These are phyloP conservation scores for Backusella luteola DNA, from an alignment of 192 early-diverging fungal genomes.

Conservation along the genomic window DNA sequence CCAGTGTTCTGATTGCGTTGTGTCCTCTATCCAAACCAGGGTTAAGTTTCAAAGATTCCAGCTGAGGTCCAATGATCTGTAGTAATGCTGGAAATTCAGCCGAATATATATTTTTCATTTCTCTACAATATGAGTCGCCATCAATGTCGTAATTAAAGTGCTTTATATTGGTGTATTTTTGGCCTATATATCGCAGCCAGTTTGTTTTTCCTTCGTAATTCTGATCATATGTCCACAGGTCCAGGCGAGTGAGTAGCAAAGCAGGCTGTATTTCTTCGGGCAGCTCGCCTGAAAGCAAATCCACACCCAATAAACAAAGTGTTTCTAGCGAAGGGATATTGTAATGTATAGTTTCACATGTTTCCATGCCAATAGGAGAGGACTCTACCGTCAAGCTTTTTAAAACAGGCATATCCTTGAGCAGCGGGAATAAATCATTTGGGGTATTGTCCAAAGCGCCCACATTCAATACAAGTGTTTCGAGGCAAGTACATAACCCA, in stretches of 20 bases:
- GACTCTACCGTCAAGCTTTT: neutral
- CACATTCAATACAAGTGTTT: neutral
- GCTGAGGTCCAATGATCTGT: neutral
- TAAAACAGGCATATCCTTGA: neutral
- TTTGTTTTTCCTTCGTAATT: neutral
- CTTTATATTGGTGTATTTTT: neutral
- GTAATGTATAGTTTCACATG: neutral
- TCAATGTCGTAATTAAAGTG: neutral
- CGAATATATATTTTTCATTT: neutral
- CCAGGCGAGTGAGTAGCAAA: neutral
- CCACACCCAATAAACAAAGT: neutral
- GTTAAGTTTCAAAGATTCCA: neutral
- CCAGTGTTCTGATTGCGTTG: neutral
- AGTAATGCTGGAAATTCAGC: neutral
- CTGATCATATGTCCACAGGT: neutral
- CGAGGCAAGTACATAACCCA: neutral
- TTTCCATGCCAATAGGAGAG: neutral
- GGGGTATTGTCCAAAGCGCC: neutral
- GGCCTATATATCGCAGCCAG: neutral
- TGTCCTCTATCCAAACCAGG: neutral
- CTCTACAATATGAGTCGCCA: neutral
- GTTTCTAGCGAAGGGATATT: neutral
- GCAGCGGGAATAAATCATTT: neutral
- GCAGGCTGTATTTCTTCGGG: neutral
- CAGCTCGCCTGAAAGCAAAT: neutral